Evolutionary conservation across 208 protist genomes (phyloP).

Genomic region (Leishmania turanica): DNA sequence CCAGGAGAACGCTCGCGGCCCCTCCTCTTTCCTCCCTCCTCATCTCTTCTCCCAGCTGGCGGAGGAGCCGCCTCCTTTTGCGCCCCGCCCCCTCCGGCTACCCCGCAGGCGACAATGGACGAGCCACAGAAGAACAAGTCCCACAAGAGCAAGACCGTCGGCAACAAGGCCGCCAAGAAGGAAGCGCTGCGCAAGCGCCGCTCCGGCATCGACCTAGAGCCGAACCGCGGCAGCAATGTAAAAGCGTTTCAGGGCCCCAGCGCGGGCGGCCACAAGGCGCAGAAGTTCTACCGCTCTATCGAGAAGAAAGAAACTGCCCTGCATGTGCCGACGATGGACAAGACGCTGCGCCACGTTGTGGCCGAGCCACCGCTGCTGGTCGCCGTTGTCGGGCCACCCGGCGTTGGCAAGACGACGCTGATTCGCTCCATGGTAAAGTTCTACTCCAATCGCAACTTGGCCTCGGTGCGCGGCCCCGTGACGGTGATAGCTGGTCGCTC

Average conservation of each 20-base stretch:
- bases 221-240: slow-evolving; percentile 90
- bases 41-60: background rate
- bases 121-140: slow-evolving; percentile 87
- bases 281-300: slow-evolving; percentile 82
- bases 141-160: slow-evolving; percentile 86
- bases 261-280: slow-evolving; percentile 72
- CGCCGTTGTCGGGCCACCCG: slow-evolving; percentile 96
- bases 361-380: slow-evolving; percentile 96
- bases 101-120: slow-evolving; percentile 35
- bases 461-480: slow-evolving; percentile 96
- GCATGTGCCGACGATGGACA: slow-evolving; percentile 86
- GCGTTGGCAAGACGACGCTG: slow-evolving; percentile 97
- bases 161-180: slow-evolving; percentile 89
- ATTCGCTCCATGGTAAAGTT: slow-evolving; percentile 98
- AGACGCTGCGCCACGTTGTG: slow-evolving; percentile 80
- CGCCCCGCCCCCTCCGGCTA: background rate
- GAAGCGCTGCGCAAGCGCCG: slow-evolving; percentile 89
- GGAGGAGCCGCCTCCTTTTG: background rate
- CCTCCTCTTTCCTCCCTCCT: background rate
- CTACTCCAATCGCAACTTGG: slow-evolving; percentile 96
- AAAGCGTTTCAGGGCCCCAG: slow-evolving; percentile 91
- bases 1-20: background rate
- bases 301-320: slow-evolving; percentile 87
- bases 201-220: slow-evolving; percentile 87
- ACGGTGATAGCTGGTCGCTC: slow-evolving; percentile 95